Percentiles rank a stretch among this genome's conserved stretches.
Evolutionary conservation across 805 yeast species (phyloP).

Genomic region (Candida broadrunensis): DNA sequence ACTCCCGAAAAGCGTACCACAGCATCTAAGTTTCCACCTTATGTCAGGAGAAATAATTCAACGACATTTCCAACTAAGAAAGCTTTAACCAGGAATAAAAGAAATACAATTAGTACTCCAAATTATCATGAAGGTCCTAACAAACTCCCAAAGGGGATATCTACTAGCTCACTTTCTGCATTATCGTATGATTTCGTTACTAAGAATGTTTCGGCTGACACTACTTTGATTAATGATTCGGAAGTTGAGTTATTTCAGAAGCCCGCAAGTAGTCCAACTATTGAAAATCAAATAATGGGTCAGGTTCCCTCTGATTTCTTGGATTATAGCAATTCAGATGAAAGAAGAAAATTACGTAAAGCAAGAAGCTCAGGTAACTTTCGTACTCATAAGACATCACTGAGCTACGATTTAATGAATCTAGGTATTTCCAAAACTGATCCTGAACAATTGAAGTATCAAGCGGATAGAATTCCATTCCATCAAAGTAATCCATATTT

Average conservation of each 20-base stretch:
- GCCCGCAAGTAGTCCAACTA: neutral
- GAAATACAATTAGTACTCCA: conserved; percentile 12
- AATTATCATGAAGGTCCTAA: conserved; percentile 2
- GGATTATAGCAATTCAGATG: neutral
- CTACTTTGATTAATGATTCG: conserved; percentile 12
- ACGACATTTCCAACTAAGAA: conserved; percentile 5
- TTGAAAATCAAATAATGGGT: neutral
- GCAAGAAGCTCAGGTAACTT: conserved; percentile 37
- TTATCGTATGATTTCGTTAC: conserved; percentile 1
- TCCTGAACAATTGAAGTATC: conserved; percentile 11
- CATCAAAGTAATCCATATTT: conserved; percentile 23
- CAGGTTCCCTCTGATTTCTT: neutral
- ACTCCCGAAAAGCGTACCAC: conserved; percentile 7
- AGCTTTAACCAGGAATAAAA: conserved; percentile 7
- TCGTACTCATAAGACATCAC: conserved; percentile 3
- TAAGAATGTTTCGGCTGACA: conserved; percentile 7
- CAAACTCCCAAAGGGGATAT: conserved; percentile 13
- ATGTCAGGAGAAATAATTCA: conserved; percentile 25
- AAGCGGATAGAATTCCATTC: conserved; percentile 20
- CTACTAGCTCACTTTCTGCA: conserved; percentile 17
- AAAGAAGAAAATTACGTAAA: conserved; percentile 18
- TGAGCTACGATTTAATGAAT: conserved; percentile 6
- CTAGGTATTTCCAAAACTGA: neutral
- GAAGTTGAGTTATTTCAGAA: conserved; percentile 3
- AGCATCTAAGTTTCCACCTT: conserved; percentile 12